Evolutionary conservation across 2,329 filamentous ascomycete genomes (phyloP), one percentile per base, ranked within the genome.

Genomic region (Paraconiothyrium sp.): DNA sequence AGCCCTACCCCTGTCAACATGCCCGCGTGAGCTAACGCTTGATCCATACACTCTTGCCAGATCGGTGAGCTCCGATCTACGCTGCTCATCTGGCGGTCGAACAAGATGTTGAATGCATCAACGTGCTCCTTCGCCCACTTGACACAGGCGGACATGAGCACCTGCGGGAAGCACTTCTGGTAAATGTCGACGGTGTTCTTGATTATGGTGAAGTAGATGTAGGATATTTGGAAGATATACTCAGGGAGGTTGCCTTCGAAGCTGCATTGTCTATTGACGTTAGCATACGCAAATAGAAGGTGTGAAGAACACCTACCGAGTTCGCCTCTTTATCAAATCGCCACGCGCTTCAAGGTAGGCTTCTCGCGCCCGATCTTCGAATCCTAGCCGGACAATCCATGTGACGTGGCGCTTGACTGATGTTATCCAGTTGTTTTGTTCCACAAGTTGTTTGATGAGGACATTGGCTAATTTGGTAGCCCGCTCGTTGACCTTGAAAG

Each of bases 41-140:
- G 86, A 47, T 90, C 88, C 82, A 97, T 89, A 79, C 95, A 98
- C 72, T 92, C 87, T 57, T 86, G 86, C 92, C 93, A 97, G 1
- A 92, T 86, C 48, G 88, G 85, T 14, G 90, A 90, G n/a, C 86
- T 89, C 54, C 84, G 86, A 63, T 96, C 90, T 2, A 95, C 91
- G 74, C 92, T 93, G 79, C 93, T 96, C 63, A 99, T 83, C 80
- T 98, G 95, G 61, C 94, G 85, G 39, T 86, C 88, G 41, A 99
- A 83, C 54, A 95, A 89, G 49, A 85, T 85, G 72, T 97, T 98
- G 83, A 98, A 98, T 1, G 89, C 89, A 70, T 97, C 94, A 1
- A 98, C 89, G 75, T 97, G 90, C 70, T 95, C 91, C 79, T 97
- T 98, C n/a, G 93, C 94, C 95, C 95, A 99, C 75, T 94, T 96